phyloP scores from a whole-genome alignment of 495 filamentous ascomycete genomes.

The Melanomma pulvis-pyrius region DNA sequence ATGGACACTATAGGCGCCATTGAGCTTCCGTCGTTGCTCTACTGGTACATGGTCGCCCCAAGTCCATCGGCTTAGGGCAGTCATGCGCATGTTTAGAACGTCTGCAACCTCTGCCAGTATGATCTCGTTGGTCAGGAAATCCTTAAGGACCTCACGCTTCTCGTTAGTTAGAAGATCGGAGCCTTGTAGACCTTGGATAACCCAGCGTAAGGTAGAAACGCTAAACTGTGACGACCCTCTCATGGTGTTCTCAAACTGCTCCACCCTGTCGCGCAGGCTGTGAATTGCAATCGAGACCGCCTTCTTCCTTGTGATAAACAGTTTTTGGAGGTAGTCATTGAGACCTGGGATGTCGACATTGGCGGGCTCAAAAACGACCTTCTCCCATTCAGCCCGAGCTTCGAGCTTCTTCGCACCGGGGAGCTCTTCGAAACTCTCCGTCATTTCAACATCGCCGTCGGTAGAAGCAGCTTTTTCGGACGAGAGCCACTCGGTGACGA shows the following conservation, averaged over 20 bases:
- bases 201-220: slow-evolving; percentile 51
- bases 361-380: slow-evolving; percentile 32
- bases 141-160: slow-evolving; percentile 59
- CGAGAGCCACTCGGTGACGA: slow-evolving; percentile 67
- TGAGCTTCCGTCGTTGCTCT: slow-evolving; percentile 65
- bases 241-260: slow-evolving; percentile 51
- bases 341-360: slow-evolving; percentile 54
- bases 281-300: slow-evolving; percentile 48
- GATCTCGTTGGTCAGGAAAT: slow-evolving; percentile 59
- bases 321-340: slow-evolving; percentile 52
- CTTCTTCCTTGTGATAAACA: slow-evolving; percentile 54
- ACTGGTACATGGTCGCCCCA: slow-evolving; percentile 61
- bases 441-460: slow-evolving; percentile 24
- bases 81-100: slow-evolving; percentile 69
- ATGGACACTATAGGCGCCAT: slow-evolving; percentile 61
- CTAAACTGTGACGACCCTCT: slow-evolving; percentile 47
- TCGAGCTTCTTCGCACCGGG: slow-evolving; percentile 31
- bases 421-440: slow-evolving; percentile 31
- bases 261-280: slow-evolving; percentile 49
- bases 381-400: slow-evolving; percentile 31
- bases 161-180: slow-evolving; percentile 63
- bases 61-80: slow-evolving; percentile 61
- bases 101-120: slow-evolving; percentile 65
- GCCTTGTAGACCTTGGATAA: slow-evolving; percentile 57
- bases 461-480: slow-evolving; percentile 16